These are phyloP conservation scores for Fraxinus excelsior DNA, from an alignment of 257 asterid genomes.

Conservation along the genomic window DNA sequence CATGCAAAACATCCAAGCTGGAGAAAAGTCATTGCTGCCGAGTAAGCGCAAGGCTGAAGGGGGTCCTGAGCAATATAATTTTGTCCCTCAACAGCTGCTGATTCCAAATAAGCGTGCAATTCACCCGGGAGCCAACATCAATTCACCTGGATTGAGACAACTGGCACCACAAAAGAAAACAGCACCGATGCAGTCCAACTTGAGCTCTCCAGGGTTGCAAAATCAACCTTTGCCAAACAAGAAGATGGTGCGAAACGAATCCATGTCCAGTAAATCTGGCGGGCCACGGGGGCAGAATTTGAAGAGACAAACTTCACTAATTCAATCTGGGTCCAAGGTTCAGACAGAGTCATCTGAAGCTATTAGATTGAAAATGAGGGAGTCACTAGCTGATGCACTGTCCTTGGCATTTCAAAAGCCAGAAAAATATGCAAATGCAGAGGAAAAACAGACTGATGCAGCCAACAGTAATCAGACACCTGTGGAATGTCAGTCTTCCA, in stretches of 20 bases:
- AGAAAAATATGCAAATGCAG: constrained; percentile 38
- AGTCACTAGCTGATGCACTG: constrained; percentile 75
- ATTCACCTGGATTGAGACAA: constrained; percentile 36
- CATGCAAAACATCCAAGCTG: constrained; percentile 31
- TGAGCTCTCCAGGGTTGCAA: constrained; percentile 37
- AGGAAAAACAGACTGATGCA: constrained; percentile 30
- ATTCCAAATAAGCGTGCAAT: constrained; percentile 58
- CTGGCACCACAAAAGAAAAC: constrained; percentile 39
- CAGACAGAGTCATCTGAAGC: constrained; percentile 61
- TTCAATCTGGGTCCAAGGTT: constrained; percentile 55
- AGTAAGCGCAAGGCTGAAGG: constrained; percentile 77
- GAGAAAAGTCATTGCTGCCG: constrained; percentile 47
- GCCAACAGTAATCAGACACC: constrained; percentile 24
- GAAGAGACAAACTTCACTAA: constrained; percentile 53
- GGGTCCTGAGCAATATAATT: constrained; percentile 34
- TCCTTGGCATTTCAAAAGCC: constrained; percentile 52
- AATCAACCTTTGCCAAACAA: constrained; percentile 39
- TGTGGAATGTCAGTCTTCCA: constrained; percentile 37
- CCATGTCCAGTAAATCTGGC: constrained; percentile 54
- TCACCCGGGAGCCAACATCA: constrained; percentile 37
- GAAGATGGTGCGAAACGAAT: constrained; percentile 62
- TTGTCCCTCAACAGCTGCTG: constrained; percentile 41
- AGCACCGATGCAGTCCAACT: constrained; percentile 43
- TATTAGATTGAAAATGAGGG: constrained; percentile 94
- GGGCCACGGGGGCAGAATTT: constrained; percentile 64